Evolutionary conservation across 2,329 filamentous ascomycete species (phyloP), one percentile per base, ranked within the genome.

Genomic region (Beauveria medogensis): DNA sequence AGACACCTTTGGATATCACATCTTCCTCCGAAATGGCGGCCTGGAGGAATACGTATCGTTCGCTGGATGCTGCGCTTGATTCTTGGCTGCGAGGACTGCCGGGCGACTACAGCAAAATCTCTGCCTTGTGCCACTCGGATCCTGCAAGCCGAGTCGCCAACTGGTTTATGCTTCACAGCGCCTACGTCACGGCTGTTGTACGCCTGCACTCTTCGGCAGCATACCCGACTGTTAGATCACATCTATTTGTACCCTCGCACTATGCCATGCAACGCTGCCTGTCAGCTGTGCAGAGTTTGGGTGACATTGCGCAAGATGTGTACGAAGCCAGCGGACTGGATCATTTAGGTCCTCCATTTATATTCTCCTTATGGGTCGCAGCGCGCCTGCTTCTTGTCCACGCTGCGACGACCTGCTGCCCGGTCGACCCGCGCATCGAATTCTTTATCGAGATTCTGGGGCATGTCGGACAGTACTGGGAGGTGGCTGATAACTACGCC

Each of bases 141-240:
- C 75, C 75, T 3, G 75, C 75, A 2, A 77, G 75, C 56, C 73
- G 75, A 1, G 75, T 77, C 2, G 75, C 75, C n/a, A 77, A 77
- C 63, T 77, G 75, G 75, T 77, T 77, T 62, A 76, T 77, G 74
- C 67, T 78, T 9, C 76, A 78, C 28, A 77, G 75, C 64, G 76
- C 76, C 8, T 78, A 77, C 51, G 75, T 78, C 14, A 76, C 74
- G 0, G 71, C 74, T 3, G 76, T 76, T 6, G 75, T 78, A 3
- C 72, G 76, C 1, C 67, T 78, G n/a, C 76, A 78, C 61, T 77
- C 76, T 3, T 71, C 74, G 3, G 75, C 76, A 0, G 76, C 76
- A 3, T 78, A 78, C 55, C 76, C 76, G 4, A 73, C 71, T 0
- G 66, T 73, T 0, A 68, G 72, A 6, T 76, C 75, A 5, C 70